phyloP scores from a whole-genome alignment of 2,329 filamentous ascomycete species.

The Penicillium sp. region DNA sequence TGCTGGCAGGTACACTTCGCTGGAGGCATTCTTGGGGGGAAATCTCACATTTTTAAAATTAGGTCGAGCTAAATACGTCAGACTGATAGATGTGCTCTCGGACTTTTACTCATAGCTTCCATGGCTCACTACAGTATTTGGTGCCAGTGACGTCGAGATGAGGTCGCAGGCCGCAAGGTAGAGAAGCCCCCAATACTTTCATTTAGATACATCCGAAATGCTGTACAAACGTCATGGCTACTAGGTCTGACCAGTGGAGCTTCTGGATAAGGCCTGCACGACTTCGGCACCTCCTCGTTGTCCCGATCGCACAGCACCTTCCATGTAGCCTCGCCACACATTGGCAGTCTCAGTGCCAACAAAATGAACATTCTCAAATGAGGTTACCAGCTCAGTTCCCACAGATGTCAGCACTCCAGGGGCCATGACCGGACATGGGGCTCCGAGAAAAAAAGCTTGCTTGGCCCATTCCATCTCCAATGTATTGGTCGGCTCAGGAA shows the following conservation, averaged over 20 bases:
- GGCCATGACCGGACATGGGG: constrained; percentile 28
- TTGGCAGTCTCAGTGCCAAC: constrained; percentile 54
- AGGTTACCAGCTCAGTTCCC: constrained; percentile 29
- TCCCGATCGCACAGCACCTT: constrained; percentile 54
- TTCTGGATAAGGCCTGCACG: constrained; percentile 13
- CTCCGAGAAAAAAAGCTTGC: constrained; percentile 37
- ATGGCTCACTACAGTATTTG: neutral
- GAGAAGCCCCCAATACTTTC: neutral
- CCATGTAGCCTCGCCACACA: constrained; percentile 60
- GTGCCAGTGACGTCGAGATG: constrained; percentile 9
- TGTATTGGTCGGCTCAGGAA: constrained; percentile 1
- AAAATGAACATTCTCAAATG: constrained; percentile 49
- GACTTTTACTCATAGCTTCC: neutral
- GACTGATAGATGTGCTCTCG: neutral
- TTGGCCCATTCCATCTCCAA: constrained; percentile 37
- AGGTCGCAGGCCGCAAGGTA: neutral
- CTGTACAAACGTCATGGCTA: neutral
- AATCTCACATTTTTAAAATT: neutral
- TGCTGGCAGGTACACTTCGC: neutral
- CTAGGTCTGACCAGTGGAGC: neutral
- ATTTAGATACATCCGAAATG: no score
- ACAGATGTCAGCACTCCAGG: constrained; percentile 30
- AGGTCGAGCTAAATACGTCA: neutral
- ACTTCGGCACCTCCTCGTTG: constrained; percentile 44
- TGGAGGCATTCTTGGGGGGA: neutral